phyloP scores from a whole-genome alignment of 176 grass and related monocot genomes.

The Aegilops longissima region DNA sequence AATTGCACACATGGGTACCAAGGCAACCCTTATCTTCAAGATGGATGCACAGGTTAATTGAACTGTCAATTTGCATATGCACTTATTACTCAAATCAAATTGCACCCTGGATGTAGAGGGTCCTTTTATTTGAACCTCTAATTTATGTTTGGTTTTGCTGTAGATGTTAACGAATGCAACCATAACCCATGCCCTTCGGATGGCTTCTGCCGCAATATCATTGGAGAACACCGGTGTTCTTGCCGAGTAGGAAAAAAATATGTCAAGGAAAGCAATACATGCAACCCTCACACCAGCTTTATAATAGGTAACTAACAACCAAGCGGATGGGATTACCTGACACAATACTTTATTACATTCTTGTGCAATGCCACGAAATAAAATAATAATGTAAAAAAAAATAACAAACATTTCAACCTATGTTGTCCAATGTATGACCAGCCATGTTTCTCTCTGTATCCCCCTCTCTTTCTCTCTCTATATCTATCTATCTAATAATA shows the following conservation, averaged over 20 bases:
- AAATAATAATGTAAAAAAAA: not conserved
- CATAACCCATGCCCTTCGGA: constrained; percentile 12
- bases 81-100: not conserved
- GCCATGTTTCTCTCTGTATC: not conserved
- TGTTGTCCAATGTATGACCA: not conserved
- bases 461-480: not conserved
- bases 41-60: constrained; percentile 13
- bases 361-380: not conserved
- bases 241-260: constrained; percentile 14
- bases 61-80: not conserved
- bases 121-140: not conserved
- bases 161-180: constrained; percentile 29
- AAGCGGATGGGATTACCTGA: not conserved
- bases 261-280: not conserved
- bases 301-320: constrained; percentile 10
- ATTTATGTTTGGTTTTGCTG: not conserved
- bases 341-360: not conserved
- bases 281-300: not conserved
- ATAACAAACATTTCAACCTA: too few species aligned
- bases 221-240: not conserved
- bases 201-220: not conserved
- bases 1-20: constrained; percentile 8
- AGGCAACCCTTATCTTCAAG: constrained; percentile 33
- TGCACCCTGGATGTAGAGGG: not conserved
- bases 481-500: not conserved